A percentile compares a stretch with the other conserved stretches of the same genome.
Evolutionary conservation across 2,329 filamentous ascomycete species (phyloP).

Genomic region (Colletotrichum godetiae): DNA sequence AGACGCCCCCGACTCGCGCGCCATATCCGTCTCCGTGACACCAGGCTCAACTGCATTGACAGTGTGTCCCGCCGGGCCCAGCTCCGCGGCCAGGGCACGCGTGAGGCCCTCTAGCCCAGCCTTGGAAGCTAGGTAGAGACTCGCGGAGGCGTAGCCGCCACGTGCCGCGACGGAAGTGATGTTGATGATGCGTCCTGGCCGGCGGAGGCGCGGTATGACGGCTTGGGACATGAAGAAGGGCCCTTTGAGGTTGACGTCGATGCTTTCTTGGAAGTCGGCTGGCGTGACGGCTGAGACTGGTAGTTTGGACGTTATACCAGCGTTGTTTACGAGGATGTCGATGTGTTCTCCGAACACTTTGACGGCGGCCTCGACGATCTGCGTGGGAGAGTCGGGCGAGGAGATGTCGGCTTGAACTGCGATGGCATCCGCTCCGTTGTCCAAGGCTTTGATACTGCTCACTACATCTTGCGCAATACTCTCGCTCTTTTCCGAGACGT

Average conservation of each 20-base stretch:
- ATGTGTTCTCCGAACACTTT: background rate
- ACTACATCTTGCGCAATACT: background rate
- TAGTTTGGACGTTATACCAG: slow-evolving; percentile 1
- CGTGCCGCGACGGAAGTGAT: slow-evolving; percentile 21
- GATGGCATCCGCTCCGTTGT: background rate
- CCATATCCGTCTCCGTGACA: slow-evolving; percentile 17
- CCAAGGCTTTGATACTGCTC: background rate
- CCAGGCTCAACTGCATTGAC: slow-evolving; percentile 20
- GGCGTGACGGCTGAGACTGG: background rate
- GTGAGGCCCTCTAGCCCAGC: slow-evolving; percentile 22
- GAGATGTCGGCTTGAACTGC: background rate
- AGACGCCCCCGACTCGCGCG: background rate
- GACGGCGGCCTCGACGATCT: background rate
- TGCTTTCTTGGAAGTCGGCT: background rate
- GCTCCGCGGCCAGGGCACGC: slow-evolving; percentile 8
- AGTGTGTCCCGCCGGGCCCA: slow-evolving; percentile 17
- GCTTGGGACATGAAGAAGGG: slow-evolving; percentile 22
- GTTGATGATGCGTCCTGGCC: slow-evolving; percentile 20
- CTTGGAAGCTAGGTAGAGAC: slow-evolving; percentile 11
- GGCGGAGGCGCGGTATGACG: background rate
- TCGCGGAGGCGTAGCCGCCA: background rate
- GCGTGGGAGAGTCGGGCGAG: background rate
- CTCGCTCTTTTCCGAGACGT: background rate
- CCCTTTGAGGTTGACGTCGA: slow-evolving; percentile 12
- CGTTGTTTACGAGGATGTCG: slow-evolving; percentile 31